These are phyloP conservation scores for Delonix regia DNA, from an alignment of 306 rosid genomes.

Conservation along the genomic window DNA sequence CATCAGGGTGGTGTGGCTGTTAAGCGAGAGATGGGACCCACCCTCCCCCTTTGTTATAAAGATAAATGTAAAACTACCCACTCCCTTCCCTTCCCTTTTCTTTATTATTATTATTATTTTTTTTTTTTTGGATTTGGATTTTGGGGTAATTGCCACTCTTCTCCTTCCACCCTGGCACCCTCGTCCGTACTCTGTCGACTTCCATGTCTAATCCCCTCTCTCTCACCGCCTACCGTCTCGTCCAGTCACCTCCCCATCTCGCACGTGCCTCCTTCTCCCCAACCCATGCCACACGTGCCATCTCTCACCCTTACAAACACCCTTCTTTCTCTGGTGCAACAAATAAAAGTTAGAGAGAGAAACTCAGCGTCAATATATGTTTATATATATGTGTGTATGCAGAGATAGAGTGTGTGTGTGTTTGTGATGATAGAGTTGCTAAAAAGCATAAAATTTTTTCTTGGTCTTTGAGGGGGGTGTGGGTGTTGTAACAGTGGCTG, in stretches of 20 bases:
- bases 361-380: slow-evolving; percentile 11
- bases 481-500: slow-evolving; percentile 25
- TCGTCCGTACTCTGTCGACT: slow-evolving; percentile 79
- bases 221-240: slow-evolving; percentile 27
- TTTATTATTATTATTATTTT: background rate
- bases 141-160: slow-evolving; percentile 19
- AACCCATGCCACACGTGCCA: slow-evolving; percentile 32
- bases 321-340: slow-evolving; percentile 80
- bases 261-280: slow-evolving; percentile 35
- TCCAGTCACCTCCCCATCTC: slow-evolving; percentile 1
- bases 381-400: background rate
- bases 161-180: slow-evolving; percentile 76
- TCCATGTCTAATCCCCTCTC: slow-evolving; percentile 38
- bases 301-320: slow-evolving; percentile 51
- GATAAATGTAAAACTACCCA: background rate
- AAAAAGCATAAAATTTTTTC: slow-evolving; percentile 23
- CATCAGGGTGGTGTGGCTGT: background rate
- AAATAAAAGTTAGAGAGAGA: slow-evolving; percentile 61
- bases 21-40: background rate
- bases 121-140: background rate
- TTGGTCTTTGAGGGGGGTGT: slow-evolving; percentile 21
- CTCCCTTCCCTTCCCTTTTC: background rate
- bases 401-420: slow-evolving; percentile 9
- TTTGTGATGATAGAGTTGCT: slow-evolving; percentile 6
- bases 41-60: background rate